These are phyloP conservation scores for Leccinum subgranulosum DNA, from an alignment of 768 basidiomycete genomes.

Conservation along the genomic window DNA sequence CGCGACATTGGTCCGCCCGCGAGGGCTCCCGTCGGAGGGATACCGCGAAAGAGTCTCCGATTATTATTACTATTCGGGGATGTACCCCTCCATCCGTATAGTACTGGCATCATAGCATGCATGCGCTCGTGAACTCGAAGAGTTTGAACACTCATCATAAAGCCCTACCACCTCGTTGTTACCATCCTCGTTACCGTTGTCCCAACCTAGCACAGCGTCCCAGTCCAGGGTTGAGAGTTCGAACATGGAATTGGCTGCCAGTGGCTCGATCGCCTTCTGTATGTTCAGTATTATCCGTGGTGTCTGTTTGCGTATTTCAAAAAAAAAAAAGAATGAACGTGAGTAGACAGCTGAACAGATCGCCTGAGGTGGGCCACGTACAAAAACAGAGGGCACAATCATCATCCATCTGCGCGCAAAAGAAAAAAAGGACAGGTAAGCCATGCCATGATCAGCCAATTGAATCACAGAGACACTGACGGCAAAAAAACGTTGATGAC, in stretches of 20 bases:
- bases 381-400: constrained; percentile 9
- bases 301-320: constrained; percentile 5
- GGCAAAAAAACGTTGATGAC: constrained; percentile 16
- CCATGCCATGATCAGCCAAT: neutral
- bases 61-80: neutral
- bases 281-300: constrained; percentile 22
- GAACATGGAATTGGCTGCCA: neutral
- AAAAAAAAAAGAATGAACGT: neutral
- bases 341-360: neutral
- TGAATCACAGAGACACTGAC: constrained; percentile 3
- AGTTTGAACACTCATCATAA: neutral
- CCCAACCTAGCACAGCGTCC: neutral
- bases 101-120: neutral
- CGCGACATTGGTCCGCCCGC: no score
- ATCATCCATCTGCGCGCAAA: constrained; percentile 12
- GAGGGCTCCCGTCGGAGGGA: no score
- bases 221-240: neutral
- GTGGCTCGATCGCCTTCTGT: constrained; percentile 8
- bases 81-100: neutral
- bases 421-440: neutral
- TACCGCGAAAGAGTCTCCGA: no score
- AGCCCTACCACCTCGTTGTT: neutral
- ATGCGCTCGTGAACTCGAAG: neutral
- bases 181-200: neutral
- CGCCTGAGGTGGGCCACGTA: constrained; percentile 1